These are phyloP conservation scores for Symbiodinium natans DNA, from an alignment of 73 alveolate genomes.

Conservation along the genomic window DNA sequence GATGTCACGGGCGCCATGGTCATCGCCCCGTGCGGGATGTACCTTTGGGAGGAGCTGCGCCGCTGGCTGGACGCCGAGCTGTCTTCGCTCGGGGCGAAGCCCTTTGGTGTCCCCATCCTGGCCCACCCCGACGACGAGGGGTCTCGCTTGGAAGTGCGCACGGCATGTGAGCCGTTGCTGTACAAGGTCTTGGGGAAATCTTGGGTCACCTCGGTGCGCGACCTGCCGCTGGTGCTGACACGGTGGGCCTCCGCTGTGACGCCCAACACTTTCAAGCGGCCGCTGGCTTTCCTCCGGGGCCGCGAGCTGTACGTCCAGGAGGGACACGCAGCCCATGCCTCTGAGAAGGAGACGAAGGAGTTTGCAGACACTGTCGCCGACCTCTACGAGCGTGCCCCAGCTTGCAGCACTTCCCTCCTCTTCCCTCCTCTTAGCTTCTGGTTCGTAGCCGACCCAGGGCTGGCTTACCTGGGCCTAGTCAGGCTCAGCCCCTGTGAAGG, in stretches of 20 bases:
- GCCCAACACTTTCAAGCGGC: slow-evolving; percentile 5
- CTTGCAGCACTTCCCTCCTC: too few relatives aligned
- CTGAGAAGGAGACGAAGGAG: slow-evolving; percentile 15
- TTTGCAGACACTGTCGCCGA: slow-evolving; percentile 1
- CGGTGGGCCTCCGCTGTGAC: slow-evolving; percentile 30
- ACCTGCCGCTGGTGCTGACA: slow-evolving; percentile 46
- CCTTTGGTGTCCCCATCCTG: slow-evolving; percentile 33
- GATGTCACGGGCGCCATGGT: slow-evolving; percentile 14
- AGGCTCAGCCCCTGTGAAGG: not conserved
- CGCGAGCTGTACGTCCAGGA: slow-evolving; percentile 41
- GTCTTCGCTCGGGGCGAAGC: not conserved
- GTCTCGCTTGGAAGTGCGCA: not conserved
- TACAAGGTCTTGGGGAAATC: slow-evolving; percentile 46
- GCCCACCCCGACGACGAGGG: not conserved
- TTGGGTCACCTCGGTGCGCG: slow-evolving; percentile 34
- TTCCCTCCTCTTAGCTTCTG: too few relatives aligned
- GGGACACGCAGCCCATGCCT: slow-evolving; percentile 59
- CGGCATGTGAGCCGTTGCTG: slow-evolving; percentile 42
- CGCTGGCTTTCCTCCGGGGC: slow-evolving; percentile 42
- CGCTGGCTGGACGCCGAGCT: not conserved
- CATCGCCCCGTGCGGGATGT: not conserved
- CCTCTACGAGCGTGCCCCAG: slow-evolving; percentile 4
- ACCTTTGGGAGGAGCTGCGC: slow-evolving; percentile 29
- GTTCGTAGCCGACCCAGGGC: too few relatives aligned
- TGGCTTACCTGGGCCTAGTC: too few relatives aligned